Percentiles rank a stretch among this genome's conserved stretches.
phyloP scores from a whole-genome alignment of 495 filamentous ascomycete species.

The Lasiosphaeriaceae sp. region DNA sequence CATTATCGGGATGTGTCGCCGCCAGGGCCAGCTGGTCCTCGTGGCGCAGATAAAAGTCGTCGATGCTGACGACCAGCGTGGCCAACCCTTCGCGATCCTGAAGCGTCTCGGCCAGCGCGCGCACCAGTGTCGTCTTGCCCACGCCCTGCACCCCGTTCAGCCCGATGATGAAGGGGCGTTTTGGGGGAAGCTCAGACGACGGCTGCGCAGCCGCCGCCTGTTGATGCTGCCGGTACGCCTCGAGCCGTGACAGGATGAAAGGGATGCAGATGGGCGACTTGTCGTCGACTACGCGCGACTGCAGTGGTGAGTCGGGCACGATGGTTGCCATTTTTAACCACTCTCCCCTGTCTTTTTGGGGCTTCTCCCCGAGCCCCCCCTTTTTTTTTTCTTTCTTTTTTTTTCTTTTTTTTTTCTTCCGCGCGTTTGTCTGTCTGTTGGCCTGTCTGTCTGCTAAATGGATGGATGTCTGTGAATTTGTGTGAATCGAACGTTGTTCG shows the following conservation, averaged over 20 bases:
- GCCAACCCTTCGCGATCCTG: conserved; percentile 61
- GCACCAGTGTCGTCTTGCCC: conserved; percentile 86
- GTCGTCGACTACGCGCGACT: conserved; percentile 61
- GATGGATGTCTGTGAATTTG: neutral
- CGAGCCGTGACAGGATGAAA: conserved; percentile 70
- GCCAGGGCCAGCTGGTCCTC: conserved; percentile 67
- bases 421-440: too few relatives aligned
- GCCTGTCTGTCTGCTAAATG: neutral
- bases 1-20: conserved; percentile 60
- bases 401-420: too few relatives aligned
- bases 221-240: conserved; percentile 41
- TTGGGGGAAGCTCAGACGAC: too few relatives aligned
- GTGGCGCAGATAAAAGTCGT: conserved; percentile 85
- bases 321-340: neutral
- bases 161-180: conserved; percentile 54
- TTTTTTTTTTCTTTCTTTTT: too few relatives aligned
- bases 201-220: conserved; percentile 21
- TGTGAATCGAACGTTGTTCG: neutral
- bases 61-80: conserved; percentile 78
- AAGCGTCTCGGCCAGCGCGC: conserved; percentile 62
- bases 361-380: too few relatives aligned
- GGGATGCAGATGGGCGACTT: conserved; percentile 84
- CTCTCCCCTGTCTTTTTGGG: neutral
- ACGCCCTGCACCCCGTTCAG: conserved; percentile 76
- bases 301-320: conserved; percentile 20